Conservation (phyloP, 257 asterid genomes). For the Voacanga thouarsii region DNA sequence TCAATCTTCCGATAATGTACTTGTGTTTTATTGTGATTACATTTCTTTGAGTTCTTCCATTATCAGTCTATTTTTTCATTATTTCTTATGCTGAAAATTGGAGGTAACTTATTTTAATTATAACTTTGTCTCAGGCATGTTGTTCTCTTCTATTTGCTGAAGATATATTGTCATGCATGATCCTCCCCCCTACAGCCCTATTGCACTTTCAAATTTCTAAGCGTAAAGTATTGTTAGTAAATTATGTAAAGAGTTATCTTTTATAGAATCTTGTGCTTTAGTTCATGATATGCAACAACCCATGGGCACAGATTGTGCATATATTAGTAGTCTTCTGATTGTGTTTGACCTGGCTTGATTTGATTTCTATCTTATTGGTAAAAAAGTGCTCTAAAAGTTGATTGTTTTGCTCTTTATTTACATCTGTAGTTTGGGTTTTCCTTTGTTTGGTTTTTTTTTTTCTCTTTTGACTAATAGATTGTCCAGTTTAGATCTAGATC, state of each 20-base stretch:
- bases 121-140: background rate
- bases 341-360: background rate
- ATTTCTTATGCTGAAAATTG: background rate
- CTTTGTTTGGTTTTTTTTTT: no score
- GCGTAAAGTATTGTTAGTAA: background rate
- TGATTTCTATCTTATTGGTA: background rate
- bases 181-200: no score
- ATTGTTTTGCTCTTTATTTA: background rate
- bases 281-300: no score
- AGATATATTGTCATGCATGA: background rate
- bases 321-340: background rate
- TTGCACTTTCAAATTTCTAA: background rate
- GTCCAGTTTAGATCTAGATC: slow-evolving; percentile 5
- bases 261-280: no score
- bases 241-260: background rate
- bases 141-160: background rate
- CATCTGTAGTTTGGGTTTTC: background rate
- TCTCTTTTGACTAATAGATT: background rate
- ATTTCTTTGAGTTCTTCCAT: background rate
- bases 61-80: background rate
- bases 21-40: background rate
- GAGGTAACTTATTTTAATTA: background rate
- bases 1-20: background rate
- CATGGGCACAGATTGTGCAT: background rate
- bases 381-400: background rate